A percentile compares a stretch with the other conserved stretches of the same genome.
Evolutionary conservation across 2,329 filamentous ascomycete genomes (phyloP).

Genomic region (Fusarium xyrophilum): DNA sequence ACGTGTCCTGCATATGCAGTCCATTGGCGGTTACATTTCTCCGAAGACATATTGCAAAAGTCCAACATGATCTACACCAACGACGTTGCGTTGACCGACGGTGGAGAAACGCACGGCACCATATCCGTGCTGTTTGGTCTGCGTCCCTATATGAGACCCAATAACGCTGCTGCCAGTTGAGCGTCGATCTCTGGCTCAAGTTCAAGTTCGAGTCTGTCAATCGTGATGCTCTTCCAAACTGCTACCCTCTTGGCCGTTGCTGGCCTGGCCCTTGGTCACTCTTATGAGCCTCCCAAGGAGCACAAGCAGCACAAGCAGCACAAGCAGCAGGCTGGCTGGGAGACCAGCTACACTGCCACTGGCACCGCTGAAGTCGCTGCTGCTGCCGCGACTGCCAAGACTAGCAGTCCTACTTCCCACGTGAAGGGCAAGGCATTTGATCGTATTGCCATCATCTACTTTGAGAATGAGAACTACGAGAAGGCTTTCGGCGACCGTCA

Average conservation of each 20-base stretch:
- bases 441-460: slow-evolving; percentile 75
- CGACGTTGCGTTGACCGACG: slow-evolving; percentile 6
- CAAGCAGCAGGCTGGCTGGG: slow-evolving; percentile 40
- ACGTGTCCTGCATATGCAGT: slow-evolving; percentile 19
- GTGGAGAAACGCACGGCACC: slow-evolving; percentile 19
- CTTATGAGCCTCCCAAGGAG: slow-evolving; percentile 4
- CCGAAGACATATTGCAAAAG: background rate
- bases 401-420: slow-evolving; percentile 65
- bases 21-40: slow-evolving; percentile 21
- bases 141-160: background rate
- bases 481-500: slow-evolving; percentile 68
- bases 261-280: slow-evolving; percentile 37
- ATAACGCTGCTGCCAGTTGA: background rate
- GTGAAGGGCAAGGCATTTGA: slow-evolving; percentile 76
- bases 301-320: background rate
- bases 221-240: slow-evolving; percentile 30
- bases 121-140: background rate
- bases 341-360: slow-evolving; percentile 59
- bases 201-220: background rate
- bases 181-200: too few species aligned
- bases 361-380: slow-evolving; percentile 57
- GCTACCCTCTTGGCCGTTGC: slow-evolving; percentile 40
- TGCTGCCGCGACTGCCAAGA: slow-evolving; percentile 66
- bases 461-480: slow-evolving; percentile 77
- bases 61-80: background rate